These are phyloP conservation scores for Paxillus involutus DNA, from an alignment of 768 basidiomycete species.

Conservation along the genomic window DNA sequence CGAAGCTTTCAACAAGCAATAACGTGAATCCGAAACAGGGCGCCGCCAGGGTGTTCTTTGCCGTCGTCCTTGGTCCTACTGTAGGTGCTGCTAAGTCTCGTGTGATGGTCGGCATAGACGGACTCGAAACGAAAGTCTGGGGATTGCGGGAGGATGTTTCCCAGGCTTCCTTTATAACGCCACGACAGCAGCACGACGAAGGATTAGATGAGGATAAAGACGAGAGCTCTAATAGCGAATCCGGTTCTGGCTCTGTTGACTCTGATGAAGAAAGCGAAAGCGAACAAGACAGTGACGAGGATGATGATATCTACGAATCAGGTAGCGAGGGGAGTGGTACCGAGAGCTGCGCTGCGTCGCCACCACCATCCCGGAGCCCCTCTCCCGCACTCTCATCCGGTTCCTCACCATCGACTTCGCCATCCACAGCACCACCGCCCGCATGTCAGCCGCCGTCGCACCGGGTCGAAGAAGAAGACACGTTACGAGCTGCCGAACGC, in stretches of 20 bases:
- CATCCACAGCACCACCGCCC: neutral
- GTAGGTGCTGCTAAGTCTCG: constrained; percentile 58
- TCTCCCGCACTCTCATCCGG: constrained; percentile 22
- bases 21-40: constrained; percentile 5
- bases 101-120: constrained; percentile 64
- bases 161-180: neutral
- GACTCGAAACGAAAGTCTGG: constrained; percentile 49
- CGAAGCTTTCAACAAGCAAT: neutral
- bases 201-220: neutral
- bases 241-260: neutral
- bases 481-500: constrained; percentile 35
- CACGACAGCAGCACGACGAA: constrained; percentile 28
- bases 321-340: constrained; percentile 3
- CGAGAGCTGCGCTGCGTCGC: constrained; percentile 9
- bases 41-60: constrained; percentile 47
- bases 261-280: constrained; percentile 9
- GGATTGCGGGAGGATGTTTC: constrained; percentile 16
- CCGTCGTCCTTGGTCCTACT: constrained; percentile 67
- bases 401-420: constrained; percentile 27
- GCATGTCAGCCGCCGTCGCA: neutral
- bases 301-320: neutral
- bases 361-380: constrained; percentile 26
- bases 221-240: neutral
- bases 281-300: constrained; percentile 14
- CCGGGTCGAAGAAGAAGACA: constrained; percentile 35